Conservation (phyloP, 352 stramenopile genomes). For the Phytophthora niederhauseri region DNA sequence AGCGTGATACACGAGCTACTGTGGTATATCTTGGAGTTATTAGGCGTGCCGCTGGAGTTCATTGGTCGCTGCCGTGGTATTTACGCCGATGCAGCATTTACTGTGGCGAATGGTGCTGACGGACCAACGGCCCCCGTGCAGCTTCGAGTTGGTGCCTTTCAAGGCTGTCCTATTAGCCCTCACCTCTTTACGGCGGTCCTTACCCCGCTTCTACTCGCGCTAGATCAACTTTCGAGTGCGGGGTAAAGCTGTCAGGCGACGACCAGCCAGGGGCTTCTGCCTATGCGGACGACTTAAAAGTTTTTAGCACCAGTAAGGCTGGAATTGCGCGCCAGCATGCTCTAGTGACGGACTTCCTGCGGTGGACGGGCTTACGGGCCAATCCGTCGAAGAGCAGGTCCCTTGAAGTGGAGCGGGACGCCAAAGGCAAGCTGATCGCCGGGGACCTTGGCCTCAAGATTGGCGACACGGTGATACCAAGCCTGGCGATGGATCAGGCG, state of each 20-base stretch:
- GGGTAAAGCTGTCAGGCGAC: no score
- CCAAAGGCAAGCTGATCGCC: neutral
- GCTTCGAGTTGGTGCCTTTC: conserved; percentile 22
- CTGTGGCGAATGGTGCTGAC: conserved; percentile 21
- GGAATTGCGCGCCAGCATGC: no score
- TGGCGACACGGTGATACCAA: neutral
- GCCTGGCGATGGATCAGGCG: neutral
- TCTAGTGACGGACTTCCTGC: no score
- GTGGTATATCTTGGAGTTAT: neutral
- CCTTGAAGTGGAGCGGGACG: no score
- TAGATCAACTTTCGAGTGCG: neutral
- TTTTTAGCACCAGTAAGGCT: no score
- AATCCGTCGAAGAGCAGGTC: no score
- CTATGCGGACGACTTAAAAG: no score
- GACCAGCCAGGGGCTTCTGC: no score
- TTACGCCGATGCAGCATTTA: conserved; percentile 17
- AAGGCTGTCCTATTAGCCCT: conserved; percentile 36
- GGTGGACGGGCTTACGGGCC: no score
- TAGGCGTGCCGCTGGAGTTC: neutral
- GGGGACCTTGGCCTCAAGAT: neutral
- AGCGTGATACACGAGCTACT: neutral
- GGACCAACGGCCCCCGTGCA: conserved; percentile 21
- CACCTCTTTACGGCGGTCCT: conserved; percentile 31
- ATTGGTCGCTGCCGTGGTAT: neutral
- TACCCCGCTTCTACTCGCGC: conserved; percentile 20